Conservation (phyloP, 345 rosid species). For the Lumnitzera racemosa region DNA sequence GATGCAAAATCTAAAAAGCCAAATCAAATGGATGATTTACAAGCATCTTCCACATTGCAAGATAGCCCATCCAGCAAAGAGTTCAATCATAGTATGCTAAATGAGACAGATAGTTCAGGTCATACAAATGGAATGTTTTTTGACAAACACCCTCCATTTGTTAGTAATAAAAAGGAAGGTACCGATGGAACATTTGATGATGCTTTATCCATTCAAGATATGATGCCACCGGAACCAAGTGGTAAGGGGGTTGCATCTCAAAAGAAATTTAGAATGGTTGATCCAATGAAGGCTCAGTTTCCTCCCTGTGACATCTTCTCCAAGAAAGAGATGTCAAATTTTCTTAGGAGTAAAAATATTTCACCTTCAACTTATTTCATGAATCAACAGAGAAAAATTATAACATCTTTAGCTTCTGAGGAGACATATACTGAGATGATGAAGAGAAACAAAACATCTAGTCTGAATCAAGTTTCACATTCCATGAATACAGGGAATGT, state of each 20-base stretch:
- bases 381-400: slow-evolving; percentile 30
- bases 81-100: slow-evolving; percentile 17
- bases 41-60: slow-evolving; percentile 15
- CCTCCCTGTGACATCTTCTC: slow-evolving; percentile 81
- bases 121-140: slow-evolving; percentile 26
- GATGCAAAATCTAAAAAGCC: slow-evolving; percentile 14
- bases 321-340: slow-evolving; percentile 71
- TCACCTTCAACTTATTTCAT: slow-evolving; percentile 47
- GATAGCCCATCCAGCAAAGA: slow-evolving; percentile 27
- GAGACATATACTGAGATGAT: slow-evolving; percentile 17
- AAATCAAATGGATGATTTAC: slow-evolving; percentile 15
- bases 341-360: slow-evolving; percentile 45
- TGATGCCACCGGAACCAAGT: slow-evolving; percentile 19
- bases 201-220: slow-evolving; percentile 20
- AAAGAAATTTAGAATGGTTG: slow-evolving; percentile 27
- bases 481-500: slow-evolving; percentile 26
- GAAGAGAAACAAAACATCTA: slow-evolving; percentile 14
- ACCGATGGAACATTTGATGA: slow-evolving; percentile 16
- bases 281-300: slow-evolving; percentile 80
- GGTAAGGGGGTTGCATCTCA: slow-evolving; percentile 24
- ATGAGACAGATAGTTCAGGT: slow-evolving; percentile 20
- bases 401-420: slow-evolving; percentile 27
- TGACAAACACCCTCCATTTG: slow-evolving; percentile 16
- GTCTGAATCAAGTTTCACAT: slow-evolving; percentile 14
- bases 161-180: slow-evolving; percentile 18